Evolutionary conservation across 441 rosid genomes (phyloP).

Genomic region (Populus hybrid): DNA sequence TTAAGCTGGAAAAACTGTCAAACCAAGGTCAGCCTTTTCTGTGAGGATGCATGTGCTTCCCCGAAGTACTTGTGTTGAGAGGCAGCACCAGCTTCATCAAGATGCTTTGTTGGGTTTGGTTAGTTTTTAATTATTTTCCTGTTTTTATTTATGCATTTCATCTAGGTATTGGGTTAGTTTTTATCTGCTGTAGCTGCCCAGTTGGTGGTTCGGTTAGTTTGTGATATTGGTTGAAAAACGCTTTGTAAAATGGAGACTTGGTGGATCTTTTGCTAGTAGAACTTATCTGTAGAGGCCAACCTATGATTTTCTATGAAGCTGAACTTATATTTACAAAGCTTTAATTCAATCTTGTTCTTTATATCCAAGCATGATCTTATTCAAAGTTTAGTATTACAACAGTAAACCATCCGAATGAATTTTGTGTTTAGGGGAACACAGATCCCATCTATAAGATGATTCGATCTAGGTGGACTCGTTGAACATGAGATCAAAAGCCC

Average conservation of each 20-base stretch:
- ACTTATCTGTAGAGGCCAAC: slow-evolving; percentile 10
- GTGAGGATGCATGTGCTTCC: background rate
- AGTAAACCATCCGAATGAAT: background rate
- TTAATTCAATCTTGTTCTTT: background rate
- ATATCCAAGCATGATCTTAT: background rate
- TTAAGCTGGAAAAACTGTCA: slow-evolving; percentile 40
- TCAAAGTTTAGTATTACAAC: background rate
- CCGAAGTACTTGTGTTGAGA: slow-evolving; percentile 9
- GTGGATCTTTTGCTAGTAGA: too few species aligned
- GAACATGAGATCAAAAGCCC: too few species aligned
- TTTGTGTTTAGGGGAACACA: background rate
- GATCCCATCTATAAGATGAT: background rate
- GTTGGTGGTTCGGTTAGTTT: background rate
- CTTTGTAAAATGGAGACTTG: slow-evolving; percentile 20
- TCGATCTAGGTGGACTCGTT: background rate
- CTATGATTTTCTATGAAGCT: slow-evolving; percentile 12
- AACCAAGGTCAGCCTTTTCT: slow-evolving; percentile 8
- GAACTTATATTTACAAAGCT: background rate
- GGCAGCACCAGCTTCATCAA: slow-evolving; percentile 39
- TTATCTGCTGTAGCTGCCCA: background rate
- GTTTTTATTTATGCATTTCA: background rate
- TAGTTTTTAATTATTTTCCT: slow-evolving; percentile 5
- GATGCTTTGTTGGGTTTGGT: slow-evolving; percentile 32
- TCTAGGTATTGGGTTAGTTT: background rate
- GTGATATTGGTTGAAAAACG: slow-evolving; percentile 17